A percentile compares a stretch with the other conserved stretches of the same genome.
Evolutionary conservation across 2,329 filamentous ascomycete genomes (phyloP).

Genomic region (Xylaria hypoxylon): DNA sequence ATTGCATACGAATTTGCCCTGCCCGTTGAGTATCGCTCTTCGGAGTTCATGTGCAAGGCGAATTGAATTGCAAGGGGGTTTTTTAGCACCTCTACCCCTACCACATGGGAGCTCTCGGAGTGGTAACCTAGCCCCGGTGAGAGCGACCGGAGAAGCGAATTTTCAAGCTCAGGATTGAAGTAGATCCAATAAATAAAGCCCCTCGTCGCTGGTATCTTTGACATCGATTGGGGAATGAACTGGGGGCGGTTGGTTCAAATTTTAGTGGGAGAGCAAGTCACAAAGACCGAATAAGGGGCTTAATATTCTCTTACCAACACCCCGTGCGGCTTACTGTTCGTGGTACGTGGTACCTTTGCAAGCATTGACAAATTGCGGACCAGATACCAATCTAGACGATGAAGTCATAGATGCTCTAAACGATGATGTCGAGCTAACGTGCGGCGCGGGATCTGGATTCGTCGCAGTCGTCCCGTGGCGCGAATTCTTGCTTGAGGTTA

Average conservation of each 20-base stretch:
- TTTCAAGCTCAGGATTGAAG: constrained; percentile 10
- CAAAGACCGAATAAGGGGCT: constrained; percentile 16
- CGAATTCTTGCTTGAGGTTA: constrained; percentile 28
- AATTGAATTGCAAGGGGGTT: constrained; percentile 10
- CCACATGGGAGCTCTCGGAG: constrained; percentile 6
- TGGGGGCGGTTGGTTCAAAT: too few relatives aligned
- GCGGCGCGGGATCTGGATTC: constrained; percentile 28
- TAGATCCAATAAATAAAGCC: constrained; percentile 13
- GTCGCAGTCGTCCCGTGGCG: constrained; percentile 10
- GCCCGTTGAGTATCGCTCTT: constrained; percentile 28
- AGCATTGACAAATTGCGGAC: constrained; percentile 33
- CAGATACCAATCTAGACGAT: constrained; percentile 18
- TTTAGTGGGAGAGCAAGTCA: background rate
- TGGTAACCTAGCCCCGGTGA: constrained; percentile 10
- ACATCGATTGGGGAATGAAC: background rate
- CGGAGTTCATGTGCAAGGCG: constrained; percentile 26
- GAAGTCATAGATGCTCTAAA: constrained; percentile 32
- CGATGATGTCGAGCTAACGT: constrained; percentile 21
- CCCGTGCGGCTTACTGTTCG: constrained; percentile 33
- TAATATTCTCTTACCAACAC: constrained; percentile 8
- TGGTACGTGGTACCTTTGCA: constrained; percentile 7
- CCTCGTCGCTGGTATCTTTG: background rate
- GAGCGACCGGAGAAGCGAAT: constrained; percentile 5
- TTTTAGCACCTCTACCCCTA: constrained; percentile 18
- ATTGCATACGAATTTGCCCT: constrained; percentile 11